A percentile compares a stretch with the other conserved stretches of the same genome.
These are phyloP conservation scores for Trifolium fragiferum DNA, from an alignment of 306 rosid genomes.

Conservation along the genomic window DNA sequence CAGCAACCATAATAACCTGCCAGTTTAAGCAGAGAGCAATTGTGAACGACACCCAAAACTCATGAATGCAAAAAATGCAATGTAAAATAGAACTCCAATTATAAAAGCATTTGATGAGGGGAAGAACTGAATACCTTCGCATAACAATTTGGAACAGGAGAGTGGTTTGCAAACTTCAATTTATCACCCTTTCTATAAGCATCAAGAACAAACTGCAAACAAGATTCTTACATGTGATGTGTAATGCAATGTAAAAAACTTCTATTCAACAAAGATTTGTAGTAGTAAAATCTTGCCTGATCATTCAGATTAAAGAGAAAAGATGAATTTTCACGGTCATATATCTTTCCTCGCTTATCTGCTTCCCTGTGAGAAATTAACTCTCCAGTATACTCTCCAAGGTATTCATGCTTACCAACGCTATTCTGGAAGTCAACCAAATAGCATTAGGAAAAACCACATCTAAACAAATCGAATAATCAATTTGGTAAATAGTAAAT, in stretches of 20 bases:
- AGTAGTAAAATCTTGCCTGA: constrained; percentile 67
- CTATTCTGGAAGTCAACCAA: constrained; percentile 70
- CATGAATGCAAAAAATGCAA: constrained; percentile 12
- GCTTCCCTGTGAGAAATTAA: constrained; percentile 96
- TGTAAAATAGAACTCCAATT: constrained; percentile 14
- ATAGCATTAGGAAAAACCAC: constrained; percentile 43
- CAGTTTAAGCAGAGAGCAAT: constrained; percentile 21
- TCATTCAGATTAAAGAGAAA: constrained; percentile 98
- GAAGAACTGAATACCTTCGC: constrained; percentile 72
- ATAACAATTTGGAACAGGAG: constrained; percentile 98
- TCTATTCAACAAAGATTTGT: neutral
- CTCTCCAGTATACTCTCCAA: constrained; percentile 99
- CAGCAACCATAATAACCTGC: constrained; percentile 99
- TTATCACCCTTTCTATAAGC: constrained; percentile 98
- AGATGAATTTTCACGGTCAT: constrained; percentile 97
- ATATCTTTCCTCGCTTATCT: constrained; percentile 98
- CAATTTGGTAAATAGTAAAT: constrained; percentile 40
- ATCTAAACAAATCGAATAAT: constrained; percentile 14
- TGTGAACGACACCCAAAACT: constrained; percentile 6
- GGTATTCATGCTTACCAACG: constrained; percentile 98
- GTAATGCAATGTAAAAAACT: constrained; percentile 12
- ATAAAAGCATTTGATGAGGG: neutral
- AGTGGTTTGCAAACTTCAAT: constrained; percentile 95
- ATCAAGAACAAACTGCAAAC: constrained; percentile 92
- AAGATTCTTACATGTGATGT: constrained; percentile 7